Base-by-base conservation (phyloP, 148 eudicot genomes). In the Vaccinium myrtillus region DNA sequence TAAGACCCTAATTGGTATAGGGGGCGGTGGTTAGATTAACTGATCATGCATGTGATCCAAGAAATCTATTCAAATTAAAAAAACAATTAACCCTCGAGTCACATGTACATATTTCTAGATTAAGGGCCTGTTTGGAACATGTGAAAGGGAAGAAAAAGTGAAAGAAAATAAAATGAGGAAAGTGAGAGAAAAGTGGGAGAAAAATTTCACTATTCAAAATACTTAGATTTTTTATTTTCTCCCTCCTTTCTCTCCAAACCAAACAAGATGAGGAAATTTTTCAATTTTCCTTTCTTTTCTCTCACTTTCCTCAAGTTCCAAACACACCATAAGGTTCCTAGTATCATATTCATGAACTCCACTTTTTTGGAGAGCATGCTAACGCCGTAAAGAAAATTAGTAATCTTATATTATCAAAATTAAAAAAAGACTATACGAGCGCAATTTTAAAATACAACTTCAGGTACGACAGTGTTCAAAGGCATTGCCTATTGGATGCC, bases 41-140 rank as follows among this genome's bases (percentile, higher is more conserved):
- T 56, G 25, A 56, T 79, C 69, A 79, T 79, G 81, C 69, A 79
- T 79, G 81, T 56, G 82, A 43, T 80, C 71, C 53, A 80, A 80
- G 71, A 59, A 63, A 80, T 59, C 21, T 58, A 53, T 25, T 78
- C 61, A 6, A 78, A 53, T 32, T 43, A 43, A 43, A 78, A 78
- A 78, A 36, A 36, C 39, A 36, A 36, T 36, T 36, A 36, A 36
- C 39, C 39, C 39, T 36, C 39, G 39, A 36, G 46, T 43, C 21
- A 77, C 32, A n/a, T 18, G 10, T 51, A 6, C 53, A 10, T n/a
- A 15, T 49, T n/a, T 49, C 1, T 36, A 39, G n/a, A 39, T 75
- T 12, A 5, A 71, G 39, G 39, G 39, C 39, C 39, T 36, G 39
- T 36, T 36, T 36, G 39, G 39, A 36, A 36, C 39, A 36, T 36